phyloP scores from a whole-genome alignment of 805 yeast species.

The Yarrowia divulgata region DNA sequence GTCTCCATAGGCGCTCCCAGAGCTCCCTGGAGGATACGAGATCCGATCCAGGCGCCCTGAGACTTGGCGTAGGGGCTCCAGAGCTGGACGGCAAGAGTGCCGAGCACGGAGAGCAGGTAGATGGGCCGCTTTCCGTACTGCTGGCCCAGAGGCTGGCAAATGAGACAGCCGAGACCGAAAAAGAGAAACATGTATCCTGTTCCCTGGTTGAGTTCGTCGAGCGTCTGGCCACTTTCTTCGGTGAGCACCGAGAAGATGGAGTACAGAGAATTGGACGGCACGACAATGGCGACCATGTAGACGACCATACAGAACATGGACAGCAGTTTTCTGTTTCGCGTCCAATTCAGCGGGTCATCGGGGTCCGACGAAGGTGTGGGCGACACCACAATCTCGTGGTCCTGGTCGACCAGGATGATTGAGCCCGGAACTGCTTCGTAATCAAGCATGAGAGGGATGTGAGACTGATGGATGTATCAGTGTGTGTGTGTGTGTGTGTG shows the following conservation, averaged over 20 bases:
- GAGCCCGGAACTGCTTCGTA: conserved; percentile 44
- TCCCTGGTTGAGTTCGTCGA: conserved; percentile 56
- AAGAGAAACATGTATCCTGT: conserved; percentile 61
- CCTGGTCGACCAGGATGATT: conserved; percentile 42
- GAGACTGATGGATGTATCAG: neutral
- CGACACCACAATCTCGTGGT: conserved; percentile 52
- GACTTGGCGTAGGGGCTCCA: conserved; percentile 55
- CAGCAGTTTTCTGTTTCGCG: conserved; percentile 56
- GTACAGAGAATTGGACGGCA: conserved; percentile 55
- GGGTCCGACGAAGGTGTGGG: conserved; percentile 75
- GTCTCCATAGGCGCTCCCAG: conserved; percentile 80
- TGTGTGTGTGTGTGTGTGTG: neutral
- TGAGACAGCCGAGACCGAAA: conserved; percentile 59
- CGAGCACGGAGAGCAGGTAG: conserved; percentile 53
- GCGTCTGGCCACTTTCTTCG: conserved; percentile 51
- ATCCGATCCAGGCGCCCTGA: conserved; percentile 53
- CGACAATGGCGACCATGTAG: conserved; percentile 57
- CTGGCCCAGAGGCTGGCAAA: conserved; percentile 62
- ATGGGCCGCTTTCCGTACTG: conserved; percentile 60
- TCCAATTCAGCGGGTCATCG: conserved; percentile 75
- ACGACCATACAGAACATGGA: conserved; percentile 52
- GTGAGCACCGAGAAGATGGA: conserved; percentile 54
- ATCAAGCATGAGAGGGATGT: conserved; percentile 1
- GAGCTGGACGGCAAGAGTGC: conserved; percentile 53
- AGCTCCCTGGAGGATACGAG: conserved; percentile 55